Evolutionary conservation across 768 basidiomycete species (phyloP), one percentile per base, ranked within the genome.

Genomic region (Mycena vitilis): DNA sequence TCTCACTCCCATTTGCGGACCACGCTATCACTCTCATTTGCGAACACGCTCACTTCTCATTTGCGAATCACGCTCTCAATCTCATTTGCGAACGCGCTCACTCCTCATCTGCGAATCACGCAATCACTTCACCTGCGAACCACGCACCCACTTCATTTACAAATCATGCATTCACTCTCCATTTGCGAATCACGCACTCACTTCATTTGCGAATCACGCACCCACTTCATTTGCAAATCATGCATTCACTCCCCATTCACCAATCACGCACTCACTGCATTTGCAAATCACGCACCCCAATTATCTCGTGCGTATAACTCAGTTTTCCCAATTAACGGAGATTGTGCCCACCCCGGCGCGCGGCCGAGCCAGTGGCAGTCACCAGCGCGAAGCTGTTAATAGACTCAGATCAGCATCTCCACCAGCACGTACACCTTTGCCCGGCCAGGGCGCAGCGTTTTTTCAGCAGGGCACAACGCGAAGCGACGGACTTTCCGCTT

Each of bases 401-500:
- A 30, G 62, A n/a, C 9, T 45, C 34, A 20, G 62, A 15, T 63
- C 62, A 18, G 52, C 53, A 0, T 63, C 62, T n/a, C n/a, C n/a
- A 2, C 62, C 60, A 2, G 38, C 37, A 0, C 61, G 61, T 18
- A n/a, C 47, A 0, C 37, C 49, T 2, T 15, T 42, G 13, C 60
- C 49, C 1, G 11, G 4, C 11, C 60, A 62, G 51, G 38, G 16
- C 9, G 8, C 25, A 2, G 30, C 25, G 10, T 52, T 47, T 54
- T 63, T 63, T 63, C 61, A 47, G 6, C 52, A 54, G 40, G 61
- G 61, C 61, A 52, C 61, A 45, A 45, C 30, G 4, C 10, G 1
- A 38, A 53, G 52, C 51, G 61, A 54, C 61, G 61, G 61, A 2
- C 12, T 54, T 20, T 54, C 61, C 25, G 61, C 52, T 45, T 63